A percentile compares a stretch with the other conserved stretches of the same genome.
These are phyloP conservation scores for Castanea mollissima DNA, from an alignment of 306 rosid species.

Conservation along the genomic window DNA sequence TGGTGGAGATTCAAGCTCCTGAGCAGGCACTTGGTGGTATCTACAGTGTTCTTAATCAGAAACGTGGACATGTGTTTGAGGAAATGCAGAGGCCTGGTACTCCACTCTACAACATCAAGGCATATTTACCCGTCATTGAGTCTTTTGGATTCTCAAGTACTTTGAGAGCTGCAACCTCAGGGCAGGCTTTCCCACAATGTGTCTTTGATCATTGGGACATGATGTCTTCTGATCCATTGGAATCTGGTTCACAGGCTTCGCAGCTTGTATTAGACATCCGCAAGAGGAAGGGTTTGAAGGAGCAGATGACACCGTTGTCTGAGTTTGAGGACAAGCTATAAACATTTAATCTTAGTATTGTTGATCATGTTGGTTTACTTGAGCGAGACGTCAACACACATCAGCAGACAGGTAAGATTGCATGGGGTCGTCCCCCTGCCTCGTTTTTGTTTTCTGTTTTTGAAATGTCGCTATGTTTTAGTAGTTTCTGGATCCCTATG, in stretches of 20 bases:
- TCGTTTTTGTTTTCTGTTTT: background rate
- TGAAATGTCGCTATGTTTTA: background rate
- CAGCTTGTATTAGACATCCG: conserved; percentile 62
- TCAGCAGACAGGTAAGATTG: background rate
- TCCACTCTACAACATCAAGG: conserved; percentile 78
- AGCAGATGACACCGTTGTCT: conserved; percentile 78
- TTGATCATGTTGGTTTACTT: background rate
- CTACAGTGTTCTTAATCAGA: conserved; percentile 80
- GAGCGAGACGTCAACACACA: background rate
- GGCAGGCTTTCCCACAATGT: conserved; percentile 93
- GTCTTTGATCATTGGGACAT: conserved; percentile 96
- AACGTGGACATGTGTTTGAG: conserved; percentile 76
- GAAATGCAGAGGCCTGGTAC: conserved; percentile 81
- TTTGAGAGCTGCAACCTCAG: conserved; percentile 87
- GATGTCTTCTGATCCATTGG: conserved; percentile 87
- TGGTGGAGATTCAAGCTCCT: conserved; percentile 87
- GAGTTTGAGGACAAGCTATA: conserved; percentile 78
- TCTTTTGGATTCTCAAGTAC: conserved; percentile 75
- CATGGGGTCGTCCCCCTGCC: background rate
- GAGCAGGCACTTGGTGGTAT: conserved; percentile 83
- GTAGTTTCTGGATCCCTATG: background rate
- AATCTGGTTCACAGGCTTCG: conserved; percentile 66
- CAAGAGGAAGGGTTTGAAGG: conserved; percentile 97
- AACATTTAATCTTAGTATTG: background rate
- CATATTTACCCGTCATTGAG: conserved; percentile 69